These are phyloP conservation scores for Agaricus subrufescens DNA, from an alignment of 768 basidiomycete genomes.

Conservation along the genomic window DNA sequence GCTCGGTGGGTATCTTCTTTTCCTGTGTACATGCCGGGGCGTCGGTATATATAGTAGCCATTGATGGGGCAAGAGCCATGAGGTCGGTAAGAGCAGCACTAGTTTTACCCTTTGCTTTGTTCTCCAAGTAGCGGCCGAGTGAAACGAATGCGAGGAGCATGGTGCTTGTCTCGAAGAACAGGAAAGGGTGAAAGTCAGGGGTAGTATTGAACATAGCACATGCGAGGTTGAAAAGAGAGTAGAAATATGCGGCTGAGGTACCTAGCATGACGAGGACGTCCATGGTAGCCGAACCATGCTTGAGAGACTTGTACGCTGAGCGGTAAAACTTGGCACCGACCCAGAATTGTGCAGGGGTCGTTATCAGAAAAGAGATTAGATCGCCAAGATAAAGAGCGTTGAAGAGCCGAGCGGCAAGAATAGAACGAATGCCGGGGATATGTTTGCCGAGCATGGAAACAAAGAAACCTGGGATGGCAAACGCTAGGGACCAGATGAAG, in stretches of 20 bases:
- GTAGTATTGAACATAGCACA: conserved; percentile 59
- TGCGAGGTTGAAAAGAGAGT: conserved; percentile 73
- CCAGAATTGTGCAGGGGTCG: conserved; percentile 92
- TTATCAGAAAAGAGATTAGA: conserved; percentile 66
- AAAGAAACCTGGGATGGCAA: conserved; percentile 94
- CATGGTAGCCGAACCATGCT: conserved; percentile 91
- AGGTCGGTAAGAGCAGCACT: conserved; percentile 95
- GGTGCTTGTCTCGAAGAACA: conserved; percentile 98
- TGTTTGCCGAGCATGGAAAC: conserved; percentile 80
- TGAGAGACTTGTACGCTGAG: conserved; percentile 87
- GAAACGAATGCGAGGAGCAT: conserved; percentile 98
- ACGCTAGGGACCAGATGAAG: conserved; percentile 66
- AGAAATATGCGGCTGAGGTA: conserved; percentile 90
- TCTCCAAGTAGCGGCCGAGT: conserved; percentile 92
- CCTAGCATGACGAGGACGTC: conserved; percentile 96
- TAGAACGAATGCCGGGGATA: conserved; percentile 51
- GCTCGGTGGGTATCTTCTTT: conserved; percentile 89
- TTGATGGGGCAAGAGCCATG: conserved; percentile 91
- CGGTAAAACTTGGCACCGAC: conserved; percentile 84
- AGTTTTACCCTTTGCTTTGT: conserved; percentile 94
- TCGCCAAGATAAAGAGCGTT: conserved; percentile 81
- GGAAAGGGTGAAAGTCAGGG: conserved; percentile 69
- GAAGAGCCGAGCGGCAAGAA: conserved; percentile 49
- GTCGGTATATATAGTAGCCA: conserved; percentile 94
- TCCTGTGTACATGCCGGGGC: conserved; percentile 75